Conservation (phyloP, 768 basidiomycete genomes). For the Amanita muscaria region DNA sequence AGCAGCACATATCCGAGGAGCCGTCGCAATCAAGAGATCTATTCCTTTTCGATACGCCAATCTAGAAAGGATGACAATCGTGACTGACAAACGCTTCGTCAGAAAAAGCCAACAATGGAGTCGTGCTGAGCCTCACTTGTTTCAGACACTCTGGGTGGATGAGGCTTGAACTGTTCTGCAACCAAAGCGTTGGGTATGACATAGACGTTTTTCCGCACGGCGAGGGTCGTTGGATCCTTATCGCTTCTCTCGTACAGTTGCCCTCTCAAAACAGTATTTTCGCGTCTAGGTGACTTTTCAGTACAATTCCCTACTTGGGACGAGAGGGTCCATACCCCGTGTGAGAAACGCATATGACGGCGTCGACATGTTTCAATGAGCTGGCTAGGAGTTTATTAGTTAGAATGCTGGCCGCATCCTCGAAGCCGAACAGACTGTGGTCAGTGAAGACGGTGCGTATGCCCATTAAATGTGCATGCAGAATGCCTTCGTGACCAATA, state of each 20-base stretch:
- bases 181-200: slow-evolving; percentile 93
- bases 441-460: slow-evolving; percentile 93
- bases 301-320: neutral
- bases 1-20: slow-evolving; percentile 77
- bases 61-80: slow-evolving; percentile 83
- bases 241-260: slow-evolving; percentile 53
- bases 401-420: slow-evolving; percentile 92
- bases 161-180: slow-evolving; percentile 77
- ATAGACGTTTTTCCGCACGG: slow-evolving; percentile 57
- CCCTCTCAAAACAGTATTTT: slow-evolving; percentile 90
- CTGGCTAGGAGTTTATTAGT: slow-evolving; percentile 93
- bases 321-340: slow-evolving; percentile 58
- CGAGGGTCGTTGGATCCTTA: slow-evolving; percentile 32
- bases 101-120: neutral
- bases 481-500: slow-evolving; percentile 85
- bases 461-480: slow-evolving; percentile 82
- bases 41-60: slow-evolving; percentile 95
- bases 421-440: slow-evolving; percentile 94
- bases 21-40: slow-evolving; percentile 87
- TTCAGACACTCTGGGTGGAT: slow-evolving; percentile 36
- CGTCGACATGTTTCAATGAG: slow-evolving; percentile 84
- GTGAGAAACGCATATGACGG: slow-evolving; percentile 92
- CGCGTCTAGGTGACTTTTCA: slow-evolving; percentile 52
- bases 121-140: slow-evolving; percentile 39
- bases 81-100: slow-evolving; percentile 53